These are phyloP conservation scores for Hyphopichia wangnamkhiaoensis DNA, from an alignment of 1,139 yeast species.

Conservation along the genomic window DNA sequence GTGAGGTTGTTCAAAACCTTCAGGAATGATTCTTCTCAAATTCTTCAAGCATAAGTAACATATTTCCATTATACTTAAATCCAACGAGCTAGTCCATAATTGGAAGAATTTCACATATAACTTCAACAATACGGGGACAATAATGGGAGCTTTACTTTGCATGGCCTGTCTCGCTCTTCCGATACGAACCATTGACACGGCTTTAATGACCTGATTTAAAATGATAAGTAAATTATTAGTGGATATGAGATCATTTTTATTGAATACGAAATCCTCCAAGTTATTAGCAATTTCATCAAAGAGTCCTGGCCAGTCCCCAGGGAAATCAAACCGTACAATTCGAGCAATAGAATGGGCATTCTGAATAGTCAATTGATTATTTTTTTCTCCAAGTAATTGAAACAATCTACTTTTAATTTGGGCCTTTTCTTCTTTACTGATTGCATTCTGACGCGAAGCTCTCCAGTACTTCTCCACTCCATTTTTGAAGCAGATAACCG, in stretches of 20 bases:
- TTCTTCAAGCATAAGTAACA: conserved; percentile 79
- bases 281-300: conserved; percentile 58
- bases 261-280: conserved; percentile 47
- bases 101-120: conserved; percentile 61
- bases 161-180: conserved; percentile 81
- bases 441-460: conserved; percentile 56
- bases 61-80: conserved; percentile 58
- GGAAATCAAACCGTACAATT: conserved; percentile 83
- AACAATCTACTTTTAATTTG: conserved; percentile 64
- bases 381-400: conserved; percentile 62
- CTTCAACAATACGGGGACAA: conserved; percentile 60
- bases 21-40: conserved; percentile 70
- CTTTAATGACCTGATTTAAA: conserved; percentile 75
- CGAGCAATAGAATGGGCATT: conserved; percentile 81
- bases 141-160: conserved; percentile 66
- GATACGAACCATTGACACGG: conserved; percentile 70
- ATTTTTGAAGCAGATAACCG: conserved; percentile 84
- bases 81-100: conserved; percentile 55
- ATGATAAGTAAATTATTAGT: conserved; percentile 65
- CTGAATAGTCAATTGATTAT: conserved; percentile 73
- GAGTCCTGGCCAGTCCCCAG: conserved; percentile 79
- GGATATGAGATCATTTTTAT: conserved; percentile 48
- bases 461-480: conserved; percentile 87
- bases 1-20: conserved; percentile 73
- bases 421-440: conserved; percentile 66